phyloP scores from a whole-genome alignment of 1,284 basidiomycete species.

The Puccinia sorghi region DNA sequence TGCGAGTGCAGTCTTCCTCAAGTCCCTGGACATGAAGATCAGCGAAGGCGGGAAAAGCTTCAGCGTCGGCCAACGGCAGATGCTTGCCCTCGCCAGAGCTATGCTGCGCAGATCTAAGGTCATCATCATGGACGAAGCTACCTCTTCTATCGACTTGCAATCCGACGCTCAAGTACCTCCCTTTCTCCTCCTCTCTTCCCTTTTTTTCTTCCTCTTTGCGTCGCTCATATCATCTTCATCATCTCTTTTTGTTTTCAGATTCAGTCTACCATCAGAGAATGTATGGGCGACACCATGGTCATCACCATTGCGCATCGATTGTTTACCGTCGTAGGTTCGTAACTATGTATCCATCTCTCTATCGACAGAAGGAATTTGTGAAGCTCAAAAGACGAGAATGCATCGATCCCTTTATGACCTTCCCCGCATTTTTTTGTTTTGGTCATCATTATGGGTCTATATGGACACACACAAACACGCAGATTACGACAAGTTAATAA shows the following conservation, averaged over 20 bases:
- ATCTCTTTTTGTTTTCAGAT: constrained; percentile 12
- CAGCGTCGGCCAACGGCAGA: constrained; percentile 56
- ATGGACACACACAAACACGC: constrained; percentile 12
- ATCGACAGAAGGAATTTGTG: neutral
- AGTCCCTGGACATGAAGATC: constrained; percentile 30
- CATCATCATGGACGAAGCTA: constrained; percentile 58
- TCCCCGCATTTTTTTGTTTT: neutral
- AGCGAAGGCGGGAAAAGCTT: constrained; percentile 57
- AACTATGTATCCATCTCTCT: neutral
- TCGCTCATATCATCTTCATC: neutral
- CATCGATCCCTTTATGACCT: constrained; percentile 50
- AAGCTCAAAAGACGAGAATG: constrained; percentile 37
- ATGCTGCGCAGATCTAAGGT: constrained; percentile 55
- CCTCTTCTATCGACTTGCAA: constrained; percentile 55
- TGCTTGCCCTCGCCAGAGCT: constrained; percentile 57
- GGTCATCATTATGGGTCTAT: neutral
- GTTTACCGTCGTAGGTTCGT: constrained; percentile 44
- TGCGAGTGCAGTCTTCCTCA: neutral
- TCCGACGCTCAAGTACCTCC: constrained; percentile 50
- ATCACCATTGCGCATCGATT: constrained; percentile 48
- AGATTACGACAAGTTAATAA: constrained; percentile 56
- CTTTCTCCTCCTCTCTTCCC: neutral
- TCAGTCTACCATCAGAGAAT: constrained; percentile 41
- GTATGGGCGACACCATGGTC: constrained; percentile 40
- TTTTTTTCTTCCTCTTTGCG: neutral